Evolutionary conservation across 306 rosid genomes (phyloP), one percentile per base, ranked within the genome.

Genomic region (Glycyrrhiza uralensis): DNA sequence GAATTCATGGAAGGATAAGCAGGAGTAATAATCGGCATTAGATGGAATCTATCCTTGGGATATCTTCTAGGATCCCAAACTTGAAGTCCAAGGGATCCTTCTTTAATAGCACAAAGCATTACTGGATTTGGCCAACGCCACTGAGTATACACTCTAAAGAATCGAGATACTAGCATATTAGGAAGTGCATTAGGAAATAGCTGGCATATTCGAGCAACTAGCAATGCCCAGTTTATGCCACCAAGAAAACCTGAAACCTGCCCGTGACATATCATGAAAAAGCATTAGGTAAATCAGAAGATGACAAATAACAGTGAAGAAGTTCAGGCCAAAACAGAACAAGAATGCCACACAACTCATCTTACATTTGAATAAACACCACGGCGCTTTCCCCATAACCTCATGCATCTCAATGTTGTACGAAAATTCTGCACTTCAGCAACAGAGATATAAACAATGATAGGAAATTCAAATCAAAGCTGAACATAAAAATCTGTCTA

Each of bases 101-200:
- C 90, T 85, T 81, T 94, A 32, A 83, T 94, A 38, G 77, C 71
- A 68, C 97, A 91, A 9, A 94, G 95, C 95, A 94, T 85, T 19
- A 94, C 96, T 5, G 99, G 99, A 72, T 94, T 94, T 79, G 99
- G 99, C 99, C 99, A 94, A 15, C 83, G 91, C 99, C 99, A 94
- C 66, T 85, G 91, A 71, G 89, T 83, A 72, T 85, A 94, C 11
- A 94, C 96, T 78, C 97, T 87, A 79, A 94, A 94, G 91, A 94
- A 94, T 58, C 97, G 91, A 74, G 95, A 87, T 59, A 94, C 92
- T 36, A 91, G 78, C 97, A 94, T 91, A 86, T 84, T 91, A 14
- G 96, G 99, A 45, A 89, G 85, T n/a, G 96, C 97, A 87, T 94
- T 94, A 12, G 99, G 99, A 82, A 69, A 94, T 64, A 94, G 84